Conservation (phyloP, 495 filamentous ascomycete genomes). For the Penicillium pulvis region DNA sequence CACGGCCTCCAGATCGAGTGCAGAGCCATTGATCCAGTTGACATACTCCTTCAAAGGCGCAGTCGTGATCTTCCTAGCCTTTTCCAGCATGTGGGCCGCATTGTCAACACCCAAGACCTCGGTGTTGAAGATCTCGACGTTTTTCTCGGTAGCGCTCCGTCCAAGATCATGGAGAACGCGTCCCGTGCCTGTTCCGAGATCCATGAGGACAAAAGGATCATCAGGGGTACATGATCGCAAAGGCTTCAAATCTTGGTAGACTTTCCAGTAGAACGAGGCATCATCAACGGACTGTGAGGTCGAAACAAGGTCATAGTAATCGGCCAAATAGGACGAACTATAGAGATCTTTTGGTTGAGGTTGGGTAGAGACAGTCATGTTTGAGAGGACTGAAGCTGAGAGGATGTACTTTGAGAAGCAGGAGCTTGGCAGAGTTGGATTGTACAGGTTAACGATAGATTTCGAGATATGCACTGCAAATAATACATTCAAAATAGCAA, state of each 20-base stretch:
- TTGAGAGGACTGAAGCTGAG: no score
- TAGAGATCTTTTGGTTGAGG: not conserved
- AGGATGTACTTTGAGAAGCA: no score
- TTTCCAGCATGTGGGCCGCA: not conserved
- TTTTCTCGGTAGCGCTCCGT: not conserved
- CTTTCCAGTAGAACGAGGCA: not conserved
- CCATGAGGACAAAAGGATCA: slow-evolving; percentile 11
- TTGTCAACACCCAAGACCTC: not conserved
- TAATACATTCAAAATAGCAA: no score
- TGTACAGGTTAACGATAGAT: no score
- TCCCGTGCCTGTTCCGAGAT: slow-evolving; percentile 11
- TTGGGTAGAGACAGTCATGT: no score
- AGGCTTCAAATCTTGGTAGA: not conserved
- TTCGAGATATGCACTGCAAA: no score
- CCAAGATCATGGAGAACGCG: slow-evolving; percentile 5
- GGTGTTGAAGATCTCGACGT: not conserved
- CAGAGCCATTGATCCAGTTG: not conserved
- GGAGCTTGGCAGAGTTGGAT: no score
- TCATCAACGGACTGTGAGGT: not conserved
- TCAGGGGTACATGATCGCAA: not conserved
- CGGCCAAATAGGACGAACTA: slow-evolving; percentile 9
- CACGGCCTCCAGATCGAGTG: not conserved
- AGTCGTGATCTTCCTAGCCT: not conserved
- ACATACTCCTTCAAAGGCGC: not conserved
- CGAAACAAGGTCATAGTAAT: slow-evolving; percentile 8